Conservation (phyloP, 176 grass and related monocot genomes). For the Avena insularis region DNA sequence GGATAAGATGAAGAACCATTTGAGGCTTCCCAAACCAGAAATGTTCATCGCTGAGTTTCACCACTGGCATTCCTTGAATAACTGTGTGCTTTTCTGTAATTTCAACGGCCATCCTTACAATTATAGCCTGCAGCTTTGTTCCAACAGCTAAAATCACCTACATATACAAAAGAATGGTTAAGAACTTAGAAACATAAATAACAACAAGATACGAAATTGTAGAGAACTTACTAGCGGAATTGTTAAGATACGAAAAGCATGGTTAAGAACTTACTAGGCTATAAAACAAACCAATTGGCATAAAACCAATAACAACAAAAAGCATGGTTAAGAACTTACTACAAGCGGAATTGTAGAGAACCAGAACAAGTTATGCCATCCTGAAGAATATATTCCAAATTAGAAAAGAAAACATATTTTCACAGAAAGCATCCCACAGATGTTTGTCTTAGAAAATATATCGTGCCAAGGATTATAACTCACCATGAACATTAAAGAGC, state of each 20-base stretch:
- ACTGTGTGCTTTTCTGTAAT: conserved; percentile 80
- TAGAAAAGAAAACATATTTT: not conserved
- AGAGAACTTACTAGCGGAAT: conserved; percentile 71
- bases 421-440: not conserved
- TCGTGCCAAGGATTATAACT: conserved; percentile 41
- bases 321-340: conserved; percentile 51
- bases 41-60: conserved; percentile 78
- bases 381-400: conserved; percentile 56
- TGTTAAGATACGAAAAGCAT: not conserved
- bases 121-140: conserved; percentile 93
- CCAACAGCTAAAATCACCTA: conserved; percentile 86
- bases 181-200: conserved; percentile 6
- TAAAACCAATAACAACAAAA: too few species aligned
- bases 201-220: not conserved
- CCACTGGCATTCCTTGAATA: conserved; percentile 90
- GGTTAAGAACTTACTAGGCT: too few species aligned
- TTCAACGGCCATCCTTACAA: conserved; percentile 81
- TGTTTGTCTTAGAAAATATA: not conserved
- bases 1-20: conserved; percentile 81
- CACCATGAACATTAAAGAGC: conserved; percentile 87
- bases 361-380: conserved; percentile 72
- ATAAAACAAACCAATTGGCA: too few species aligned
- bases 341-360: conserved; percentile 63
- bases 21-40: conserved; percentile 86
- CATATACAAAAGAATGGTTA: conserved; percentile 19